Evolutionary conservation across 2,329 filamentous ascomycete species (phyloP).

Genomic region (Nigrospora sphaerica): DNA sequence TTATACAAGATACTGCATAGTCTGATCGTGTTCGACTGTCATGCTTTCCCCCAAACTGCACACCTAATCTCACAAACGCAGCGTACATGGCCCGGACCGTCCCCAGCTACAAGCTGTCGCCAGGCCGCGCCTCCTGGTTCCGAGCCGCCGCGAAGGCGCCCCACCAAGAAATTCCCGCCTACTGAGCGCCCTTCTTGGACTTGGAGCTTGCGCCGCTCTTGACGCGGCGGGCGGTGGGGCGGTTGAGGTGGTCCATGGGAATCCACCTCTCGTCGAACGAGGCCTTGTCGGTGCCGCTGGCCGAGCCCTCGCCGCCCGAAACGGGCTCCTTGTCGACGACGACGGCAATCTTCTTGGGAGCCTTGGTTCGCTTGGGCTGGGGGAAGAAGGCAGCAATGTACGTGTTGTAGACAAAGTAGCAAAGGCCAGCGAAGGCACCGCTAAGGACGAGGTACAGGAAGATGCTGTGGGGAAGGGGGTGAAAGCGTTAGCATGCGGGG

Average conservation of each 20-base stretch:
- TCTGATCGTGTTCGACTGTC: not conserved
- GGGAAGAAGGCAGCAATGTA: constrained; percentile 97
- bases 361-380: constrained; percentile 55
- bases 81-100: not conserved
- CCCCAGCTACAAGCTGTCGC: not conserved
- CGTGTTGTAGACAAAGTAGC: constrained; percentile 97
- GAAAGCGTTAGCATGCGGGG: not conserved
- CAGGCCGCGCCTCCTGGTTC: not conserved
- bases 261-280: constrained; percentile 90
- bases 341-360: constrained; percentile 55
- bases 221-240: constrained; percentile 64
- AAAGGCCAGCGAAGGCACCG: constrained; percentile 67
- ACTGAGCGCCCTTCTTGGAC: constrained; percentile 20
- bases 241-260: constrained; percentile 79
- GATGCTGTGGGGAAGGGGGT: constrained; percentile 53
- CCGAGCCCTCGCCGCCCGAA: constrained; percentile 64
- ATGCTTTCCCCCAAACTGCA: not conserved
- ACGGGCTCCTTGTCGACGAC: constrained; percentile 51
- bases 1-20: constrained; percentile 1
- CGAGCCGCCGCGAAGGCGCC: not conserved
- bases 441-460: constrained; percentile 94
- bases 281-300: constrained; percentile 60
- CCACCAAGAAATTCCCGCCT: constrained; percentile 21
- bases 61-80: not conserved
- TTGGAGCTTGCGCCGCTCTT: constrained; percentile 49